Evolutionary conservation across 345 rosid species (phyloP).

Genomic region (Populus deltoides): DNA sequence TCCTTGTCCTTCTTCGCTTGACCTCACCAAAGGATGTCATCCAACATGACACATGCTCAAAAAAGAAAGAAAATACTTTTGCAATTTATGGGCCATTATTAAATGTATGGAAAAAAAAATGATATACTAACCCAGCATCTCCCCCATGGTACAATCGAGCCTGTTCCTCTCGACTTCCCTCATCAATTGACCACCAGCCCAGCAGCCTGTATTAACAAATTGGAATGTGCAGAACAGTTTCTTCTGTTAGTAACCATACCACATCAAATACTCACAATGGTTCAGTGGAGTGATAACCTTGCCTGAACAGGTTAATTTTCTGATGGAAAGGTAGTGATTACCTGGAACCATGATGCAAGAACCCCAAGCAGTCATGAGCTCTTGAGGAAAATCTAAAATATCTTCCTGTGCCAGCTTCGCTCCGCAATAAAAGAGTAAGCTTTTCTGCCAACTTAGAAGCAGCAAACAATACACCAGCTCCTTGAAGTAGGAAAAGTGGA

Average conservation of each 20-base stretch:
- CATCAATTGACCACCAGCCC: constrained; percentile 99
- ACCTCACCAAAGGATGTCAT: not conserved
- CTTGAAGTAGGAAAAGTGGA: constrained; percentile 87
- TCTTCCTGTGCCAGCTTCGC: constrained; percentile 67
- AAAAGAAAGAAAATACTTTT: not conserved
- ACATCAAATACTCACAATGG: not conserved
- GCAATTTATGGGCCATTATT: not conserved
- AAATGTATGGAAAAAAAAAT: not conserved
- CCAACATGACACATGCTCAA: not conserved
- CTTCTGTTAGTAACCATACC: not conserved
- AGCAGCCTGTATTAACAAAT: constrained; percentile 54
- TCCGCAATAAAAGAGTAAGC: constrained; percentile 58
- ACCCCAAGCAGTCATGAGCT: constrained; percentile 78
- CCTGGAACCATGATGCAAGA: constrained; percentile 98
- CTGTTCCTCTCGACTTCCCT: constrained; percentile 91
- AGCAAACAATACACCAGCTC: constrained; percentile 80
- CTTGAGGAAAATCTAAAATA: constrained; percentile 69
- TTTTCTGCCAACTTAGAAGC: constrained; percentile 72
- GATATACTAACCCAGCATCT: constrained; percentile 59
- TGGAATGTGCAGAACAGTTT: constrained; percentile 11
- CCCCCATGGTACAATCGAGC: constrained; percentile 69
- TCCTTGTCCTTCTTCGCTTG: not conserved
- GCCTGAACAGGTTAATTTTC: not conserved
- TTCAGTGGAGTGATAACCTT: constrained; percentile 2
- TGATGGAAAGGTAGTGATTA: constrained; percentile 24